phyloP scores from a whole-genome alignment of 495 filamentous ascomycete genomes.

The Tuber melanosporum region DNA sequence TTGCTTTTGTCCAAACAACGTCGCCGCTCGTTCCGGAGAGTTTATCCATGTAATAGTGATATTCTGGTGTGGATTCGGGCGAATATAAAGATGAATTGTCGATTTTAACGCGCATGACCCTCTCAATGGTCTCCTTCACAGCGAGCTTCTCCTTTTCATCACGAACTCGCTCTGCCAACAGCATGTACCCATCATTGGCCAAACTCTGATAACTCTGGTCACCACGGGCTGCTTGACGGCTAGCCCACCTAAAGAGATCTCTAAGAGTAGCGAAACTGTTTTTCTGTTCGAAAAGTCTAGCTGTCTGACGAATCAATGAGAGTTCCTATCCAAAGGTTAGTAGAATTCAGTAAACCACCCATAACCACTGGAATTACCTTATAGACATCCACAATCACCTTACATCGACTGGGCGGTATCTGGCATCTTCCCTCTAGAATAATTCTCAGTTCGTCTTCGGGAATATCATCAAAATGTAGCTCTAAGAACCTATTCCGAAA shows the following conservation, averaged over 20 bases:
- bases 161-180: slow-evolving; percentile 88
- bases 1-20: slow-evolving; percentile 93
- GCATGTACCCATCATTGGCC: slow-evolving; percentile 89
- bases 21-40: slow-evolving; percentile 37
- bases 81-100: slow-evolving; percentile 68
- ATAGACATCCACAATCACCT: slow-evolving; percentile 87
- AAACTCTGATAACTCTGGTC: slow-evolving; percentile 82
- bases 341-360: background rate
- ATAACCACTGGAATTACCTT: slow-evolving; percentile 44
- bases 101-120: slow-evolving; percentile 80
- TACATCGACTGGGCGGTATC: slow-evolving; percentile 81
- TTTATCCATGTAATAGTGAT: slow-evolving; percentile 48
- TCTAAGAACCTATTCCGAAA: slow-evolving; percentile 97
- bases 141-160: slow-evolving; percentile 76
- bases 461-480: slow-evolving; percentile 96
- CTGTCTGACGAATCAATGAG: slow-evolving; percentile 78
- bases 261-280: slow-evolving; percentile 93
- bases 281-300: slow-evolving; percentile 89
- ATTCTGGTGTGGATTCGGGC: slow-evolving; percentile 49
- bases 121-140: slow-evolving; percentile 83
- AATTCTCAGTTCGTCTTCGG: slow-evolving; percentile 85
- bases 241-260: slow-evolving; percentile 96
- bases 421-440: slow-evolving; percentile 83
- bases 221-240: slow-evolving; percentile 66
- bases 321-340: slow-evolving; percentile 50